phyloP scores from a whole-genome alignment of 176 grass and related monocot genomes.

The Otatea glauca region DNA sequence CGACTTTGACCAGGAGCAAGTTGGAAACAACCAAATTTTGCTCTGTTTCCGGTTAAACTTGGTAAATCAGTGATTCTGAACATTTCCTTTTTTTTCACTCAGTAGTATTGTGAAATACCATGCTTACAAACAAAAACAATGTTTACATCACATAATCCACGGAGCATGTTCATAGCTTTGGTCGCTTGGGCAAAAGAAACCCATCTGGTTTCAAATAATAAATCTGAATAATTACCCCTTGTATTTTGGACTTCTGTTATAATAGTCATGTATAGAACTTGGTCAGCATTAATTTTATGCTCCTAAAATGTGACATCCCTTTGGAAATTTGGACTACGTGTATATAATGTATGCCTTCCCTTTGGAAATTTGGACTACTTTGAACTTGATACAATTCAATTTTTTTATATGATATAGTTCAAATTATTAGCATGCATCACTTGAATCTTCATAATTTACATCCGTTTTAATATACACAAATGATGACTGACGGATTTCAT shows the following conservation, averaged over 20 bases:
- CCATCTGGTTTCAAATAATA: slow-evolving; percentile 4
- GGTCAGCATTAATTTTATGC: background rate
- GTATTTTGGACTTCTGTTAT: background rate
- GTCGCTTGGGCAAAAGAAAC: background rate
- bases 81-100: background rate
- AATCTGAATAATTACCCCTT: background rate
- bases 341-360: background rate
- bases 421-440: slow-evolving; percentile 2
- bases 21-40: slow-evolving; percentile 18
- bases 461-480: background rate
- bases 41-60: background rate
- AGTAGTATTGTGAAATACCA: slow-evolving; percentile 1
- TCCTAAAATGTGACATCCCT: background rate
- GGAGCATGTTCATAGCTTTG: slow-evolving; percentile 10
- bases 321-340: background rate
- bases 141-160: background rate
- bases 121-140: background rate
- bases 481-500: background rate
- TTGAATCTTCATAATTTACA: background rate
- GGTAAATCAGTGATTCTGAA: background rate
- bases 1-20: background rate
- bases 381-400: background rate
- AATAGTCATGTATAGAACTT: background rate
- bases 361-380: background rate
- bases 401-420: background rate